These are phyloP conservation scores for Erodium trifolium DNA, from an alignment of 441 rosid genomes.

Conservation along the genomic window DNA sequence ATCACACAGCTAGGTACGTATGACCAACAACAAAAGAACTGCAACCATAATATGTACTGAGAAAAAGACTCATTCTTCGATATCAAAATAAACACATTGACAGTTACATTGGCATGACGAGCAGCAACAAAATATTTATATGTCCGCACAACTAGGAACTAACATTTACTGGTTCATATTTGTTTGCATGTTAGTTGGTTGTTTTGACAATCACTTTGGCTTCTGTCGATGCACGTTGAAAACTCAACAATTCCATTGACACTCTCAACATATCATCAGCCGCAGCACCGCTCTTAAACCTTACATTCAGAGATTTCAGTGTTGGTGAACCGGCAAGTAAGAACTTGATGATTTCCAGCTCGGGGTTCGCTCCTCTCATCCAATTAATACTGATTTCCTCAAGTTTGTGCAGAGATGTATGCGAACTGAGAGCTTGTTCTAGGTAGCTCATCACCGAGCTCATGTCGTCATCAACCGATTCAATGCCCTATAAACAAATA, in stretches of 20 bases:
- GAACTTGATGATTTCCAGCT: constrained; percentile 2
- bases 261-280: not conserved
- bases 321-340: not conserved
- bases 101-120: not conserved
- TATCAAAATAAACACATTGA: no score
- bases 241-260: not conserved
- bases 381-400: not conserved
- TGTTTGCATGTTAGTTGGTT: no score
- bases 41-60: no score
- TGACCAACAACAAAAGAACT: no score
- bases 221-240: not conserved
- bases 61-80: no score
- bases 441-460: not conserved
- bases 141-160: not conserved
- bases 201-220: not conserved
- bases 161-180: not conserved
- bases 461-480: not conserved
- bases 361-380: not conserved
- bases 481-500: not conserved
- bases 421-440: not conserved
- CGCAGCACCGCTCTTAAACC: not conserved
- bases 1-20: no score
- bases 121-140: not conserved
- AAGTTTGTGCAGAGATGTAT: not conserved
- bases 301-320: not conserved